Percentiles rank a stretch among this genome's conserved stretches.
Conservation (phyloP, 495 filamentous ascomycete species). For the Penicillium antarcticum region DNA sequence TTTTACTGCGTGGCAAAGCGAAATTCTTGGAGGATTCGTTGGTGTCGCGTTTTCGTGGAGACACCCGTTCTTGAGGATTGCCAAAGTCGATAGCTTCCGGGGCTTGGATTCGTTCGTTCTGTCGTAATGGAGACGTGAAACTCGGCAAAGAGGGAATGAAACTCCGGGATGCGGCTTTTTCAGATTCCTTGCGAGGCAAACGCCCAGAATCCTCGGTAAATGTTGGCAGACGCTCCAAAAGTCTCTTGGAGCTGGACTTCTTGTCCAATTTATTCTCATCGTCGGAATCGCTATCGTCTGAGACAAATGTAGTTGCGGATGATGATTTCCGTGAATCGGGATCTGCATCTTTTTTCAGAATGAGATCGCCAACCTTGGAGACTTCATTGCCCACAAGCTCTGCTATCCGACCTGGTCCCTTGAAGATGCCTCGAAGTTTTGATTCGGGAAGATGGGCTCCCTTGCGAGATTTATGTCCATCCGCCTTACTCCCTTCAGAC, state of each 20-base stretch:
- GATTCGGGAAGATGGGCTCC: conserved; percentile 30
- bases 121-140: conserved; percentile 45
- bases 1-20: conserved; percentile 16
- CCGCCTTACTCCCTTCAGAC: conserved; percentile 11
- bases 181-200: conserved; percentile 27
- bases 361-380: conserved; percentile 53
- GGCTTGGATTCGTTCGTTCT: conserved; percentile 30
- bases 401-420: conserved; percentile 50
- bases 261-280: conserved; percentile 34
- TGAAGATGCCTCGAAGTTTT: conserved; percentile 51
- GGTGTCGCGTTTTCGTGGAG: conserved; percentile 9
- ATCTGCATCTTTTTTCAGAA: conserved; percentile 47
- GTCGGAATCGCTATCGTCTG: conserved; percentile 45
- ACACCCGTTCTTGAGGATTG: conserved; percentile 11
- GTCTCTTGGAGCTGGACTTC: conserved; percentile 23
- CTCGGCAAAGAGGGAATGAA: conserved; percentile 43
- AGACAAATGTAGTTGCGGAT: conserved; percentile 33
- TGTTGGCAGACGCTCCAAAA: conserved; percentile 30
- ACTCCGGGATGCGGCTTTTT: conserved; percentile 29
- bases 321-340: conserved; percentile 38
- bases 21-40: conserved; percentile 8
- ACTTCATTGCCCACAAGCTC: conserved; percentile 56
- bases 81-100: conserved; percentile 14
- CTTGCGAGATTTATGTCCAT: conserved; percentile 25
- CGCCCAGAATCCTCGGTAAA: conserved; percentile 35